phyloP scores from a whole-genome alignment of 768 basidiomycete genomes.

The Phanerochaete carnosa region DNA sequence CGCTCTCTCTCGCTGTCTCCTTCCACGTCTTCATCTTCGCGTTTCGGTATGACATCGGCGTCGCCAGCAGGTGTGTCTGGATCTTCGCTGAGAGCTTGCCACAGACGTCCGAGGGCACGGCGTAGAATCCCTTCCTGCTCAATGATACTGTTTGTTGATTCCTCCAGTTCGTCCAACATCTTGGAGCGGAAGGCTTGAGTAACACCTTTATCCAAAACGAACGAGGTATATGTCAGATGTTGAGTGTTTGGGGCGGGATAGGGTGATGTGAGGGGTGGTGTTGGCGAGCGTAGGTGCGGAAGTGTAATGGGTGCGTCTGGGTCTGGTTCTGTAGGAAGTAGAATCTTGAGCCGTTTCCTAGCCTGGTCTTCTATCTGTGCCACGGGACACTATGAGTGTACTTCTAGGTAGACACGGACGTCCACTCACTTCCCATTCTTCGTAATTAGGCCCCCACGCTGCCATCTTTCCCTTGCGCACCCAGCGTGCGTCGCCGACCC shows the following conservation, averaged over 20 bases:
- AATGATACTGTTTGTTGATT: slow-evolving; percentile 79
- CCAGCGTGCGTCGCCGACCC: slow-evolving; percentile 74
- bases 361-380: slow-evolving; percentile 80
- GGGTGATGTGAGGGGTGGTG: slow-evolving; percentile 74
- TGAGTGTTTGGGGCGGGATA: slow-evolving; percentile 66
- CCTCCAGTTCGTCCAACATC: slow-evolving; percentile 74
- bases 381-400: background rate
- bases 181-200: slow-evolving; percentile 81
- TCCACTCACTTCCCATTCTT: slow-evolving; percentile 74
- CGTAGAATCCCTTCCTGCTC: slow-evolving; percentile 77
- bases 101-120: slow-evolving; percentile 72
- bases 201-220: slow-evolving; percentile 82
- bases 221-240: slow-evolving; percentile 77
- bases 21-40: slow-evolving; percentile 53
- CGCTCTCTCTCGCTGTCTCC: slow-evolving; percentile 35
- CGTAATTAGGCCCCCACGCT: slow-evolving; percentile 80
- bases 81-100: slow-evolving; percentile 79
- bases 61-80: slow-evolving; percentile 37
- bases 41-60: slow-evolving; percentile 58
- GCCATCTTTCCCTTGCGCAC: slow-evolving; percentile 77
- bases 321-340: slow-evolving; percentile 58
- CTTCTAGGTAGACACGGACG: background rate
- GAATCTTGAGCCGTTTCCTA: slow-evolving; percentile 69
- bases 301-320: slow-evolving; percentile 72
- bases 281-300: slow-evolving; percentile 74